Conservation (phyloP, 257 asterid species). For the Cynanchum wilfordii region DNA sequence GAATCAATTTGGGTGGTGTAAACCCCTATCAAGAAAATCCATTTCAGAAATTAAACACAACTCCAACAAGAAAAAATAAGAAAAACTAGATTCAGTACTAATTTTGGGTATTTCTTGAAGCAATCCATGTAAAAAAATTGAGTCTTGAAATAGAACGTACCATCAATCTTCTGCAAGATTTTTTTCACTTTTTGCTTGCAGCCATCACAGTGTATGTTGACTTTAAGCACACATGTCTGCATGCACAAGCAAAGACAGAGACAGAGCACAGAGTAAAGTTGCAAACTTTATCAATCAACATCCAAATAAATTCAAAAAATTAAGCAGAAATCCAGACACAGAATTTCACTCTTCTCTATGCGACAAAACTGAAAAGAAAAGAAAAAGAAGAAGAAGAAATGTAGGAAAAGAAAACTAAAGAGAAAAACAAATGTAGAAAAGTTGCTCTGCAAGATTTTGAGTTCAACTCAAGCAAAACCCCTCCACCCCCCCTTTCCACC, state of each 20-base stretch:
- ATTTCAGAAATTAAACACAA: neutral
- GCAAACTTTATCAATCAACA: constrained; percentile 28
- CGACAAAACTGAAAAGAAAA: constrained; percentile 15
- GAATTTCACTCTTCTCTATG: constrained; percentile 13
- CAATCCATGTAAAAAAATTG: constrained; percentile 14
- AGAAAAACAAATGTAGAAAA: constrained; percentile 12
- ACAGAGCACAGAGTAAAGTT: constrained; percentile 38
- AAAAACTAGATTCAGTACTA: neutral
- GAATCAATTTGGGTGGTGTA: constrained; percentile 70
- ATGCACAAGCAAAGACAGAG: constrained; percentile 53
- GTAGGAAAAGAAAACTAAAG: neutral
- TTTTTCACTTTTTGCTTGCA: constrained; percentile 90
- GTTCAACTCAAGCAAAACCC: constrained; percentile 29
- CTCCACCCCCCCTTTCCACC: neutral
- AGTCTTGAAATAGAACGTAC: constrained; percentile 34
- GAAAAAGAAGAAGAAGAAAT: neutral
- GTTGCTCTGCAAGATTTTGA: constrained; percentile 17
- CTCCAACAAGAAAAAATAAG: neutral
- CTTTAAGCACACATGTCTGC: constrained; percentile 95
- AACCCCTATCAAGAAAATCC: constrained; percentile 46
- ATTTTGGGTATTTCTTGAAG: neutral
- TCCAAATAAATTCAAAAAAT: constrained; percentile 15
- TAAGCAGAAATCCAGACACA: constrained; percentile 6
- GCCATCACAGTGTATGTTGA: constrained; percentile 95
- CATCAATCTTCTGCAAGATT: constrained; percentile 92